phyloP scores from a whole-genome alignment of 2,329 filamentous ascomycete species.

The Aureobasidium namibiae region DNA sequence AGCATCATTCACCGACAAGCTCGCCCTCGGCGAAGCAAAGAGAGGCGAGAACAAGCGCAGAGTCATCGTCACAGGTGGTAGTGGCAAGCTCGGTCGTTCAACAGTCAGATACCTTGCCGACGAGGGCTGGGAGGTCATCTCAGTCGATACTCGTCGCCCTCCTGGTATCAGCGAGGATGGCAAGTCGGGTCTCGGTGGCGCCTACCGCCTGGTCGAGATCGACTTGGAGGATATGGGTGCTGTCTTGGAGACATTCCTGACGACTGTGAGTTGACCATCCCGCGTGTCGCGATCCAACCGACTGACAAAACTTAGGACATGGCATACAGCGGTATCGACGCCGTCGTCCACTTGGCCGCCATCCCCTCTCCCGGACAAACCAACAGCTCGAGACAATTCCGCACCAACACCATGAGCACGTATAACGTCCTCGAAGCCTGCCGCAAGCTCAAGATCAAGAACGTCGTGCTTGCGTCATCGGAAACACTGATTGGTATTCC shows the following conservation, averaged over 20 bases:
- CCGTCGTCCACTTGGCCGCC: conserved; percentile 19
- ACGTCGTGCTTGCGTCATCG: conserved; percentile 19
- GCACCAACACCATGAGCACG: conserved; percentile 20
- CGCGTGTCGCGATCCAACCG: background rate
- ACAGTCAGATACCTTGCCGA: conserved; percentile 20
- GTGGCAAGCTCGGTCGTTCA: conserved; percentile 19
- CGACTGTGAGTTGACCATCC: conserved; percentile 5
- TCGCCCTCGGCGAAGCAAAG: conserved; percentile 19
- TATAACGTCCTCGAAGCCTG: conserved; percentile 21
- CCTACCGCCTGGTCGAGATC: conserved; percentile 20
- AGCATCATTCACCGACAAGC: conserved; percentile 19
- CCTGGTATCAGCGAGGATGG: conserved; percentile 20
- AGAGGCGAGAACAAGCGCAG: conserved; percentile 16
- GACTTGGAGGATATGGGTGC: conserved; percentile 20
- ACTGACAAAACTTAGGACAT: conserved; percentile 14
- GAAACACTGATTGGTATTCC: conserved; percentile 21
- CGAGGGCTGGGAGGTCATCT: conserved; percentile 21
- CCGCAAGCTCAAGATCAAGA: conserved; percentile 19
- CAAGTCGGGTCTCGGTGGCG: conserved; percentile 18
- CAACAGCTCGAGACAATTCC: conserved; percentile 19
- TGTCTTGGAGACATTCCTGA: conserved; percentile 19
- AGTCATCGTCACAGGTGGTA: conserved; percentile 20
- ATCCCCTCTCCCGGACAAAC: conserved; percentile 21
- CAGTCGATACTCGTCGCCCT: conserved; percentile 19
- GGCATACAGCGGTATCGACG: conserved; percentile 19